Evolutionary conservation across 768 basidiomycete species (phyloP).

Genomic region (Thelephora ganbajun): DNA sequence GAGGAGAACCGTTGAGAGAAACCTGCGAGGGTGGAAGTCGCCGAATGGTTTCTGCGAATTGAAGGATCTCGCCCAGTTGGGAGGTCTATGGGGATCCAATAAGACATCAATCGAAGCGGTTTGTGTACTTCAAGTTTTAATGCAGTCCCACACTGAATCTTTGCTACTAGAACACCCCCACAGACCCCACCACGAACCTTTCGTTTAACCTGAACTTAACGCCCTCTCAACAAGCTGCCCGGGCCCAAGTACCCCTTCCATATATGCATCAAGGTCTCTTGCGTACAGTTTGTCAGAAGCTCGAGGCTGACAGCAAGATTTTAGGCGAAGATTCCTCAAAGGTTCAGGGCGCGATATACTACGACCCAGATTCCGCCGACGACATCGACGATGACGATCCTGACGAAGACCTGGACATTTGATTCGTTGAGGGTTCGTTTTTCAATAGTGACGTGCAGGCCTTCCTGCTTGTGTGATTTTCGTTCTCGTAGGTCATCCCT

Average conservation of each 20-base stretch:
- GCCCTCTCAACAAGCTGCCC: conserved; percentile 61
- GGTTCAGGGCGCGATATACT: conserved; percentile 45
- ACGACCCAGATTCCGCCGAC: conserved; percentile 88
- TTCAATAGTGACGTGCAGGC: not conserved
- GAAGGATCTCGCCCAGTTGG: conserved; percentile 36
- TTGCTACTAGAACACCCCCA: conserved; percentile 16
- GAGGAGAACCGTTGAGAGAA: conserved; percentile 42
- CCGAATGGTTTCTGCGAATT: conserved; percentile 28
- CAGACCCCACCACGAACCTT: conserved; percentile 54
- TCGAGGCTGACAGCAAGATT: not conserved
- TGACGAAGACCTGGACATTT: conserved; percentile 88
- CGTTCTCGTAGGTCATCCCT: too few species aligned
- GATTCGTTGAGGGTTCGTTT: conserved; percentile 6
- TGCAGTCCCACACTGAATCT: not conserved
- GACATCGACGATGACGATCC: conserved; percentile 95
- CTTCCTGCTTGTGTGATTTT: too few species aligned
- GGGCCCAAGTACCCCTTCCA: conserved; percentile 76
- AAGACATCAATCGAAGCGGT: not conserved
- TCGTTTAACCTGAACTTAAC: conserved; percentile 86
- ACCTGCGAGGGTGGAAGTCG: conserved; percentile 48
- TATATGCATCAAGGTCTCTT: conserved; percentile 71
- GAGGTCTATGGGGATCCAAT: conserved; percentile 25
- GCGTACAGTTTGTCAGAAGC: not conserved
- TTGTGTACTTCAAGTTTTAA: too few species aligned
- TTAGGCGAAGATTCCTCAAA: conserved; percentile 22